Conservation (phyloP, 2,329 filamentous ascomycete species). For the Pseudogymnoascus sp. region DNA sequence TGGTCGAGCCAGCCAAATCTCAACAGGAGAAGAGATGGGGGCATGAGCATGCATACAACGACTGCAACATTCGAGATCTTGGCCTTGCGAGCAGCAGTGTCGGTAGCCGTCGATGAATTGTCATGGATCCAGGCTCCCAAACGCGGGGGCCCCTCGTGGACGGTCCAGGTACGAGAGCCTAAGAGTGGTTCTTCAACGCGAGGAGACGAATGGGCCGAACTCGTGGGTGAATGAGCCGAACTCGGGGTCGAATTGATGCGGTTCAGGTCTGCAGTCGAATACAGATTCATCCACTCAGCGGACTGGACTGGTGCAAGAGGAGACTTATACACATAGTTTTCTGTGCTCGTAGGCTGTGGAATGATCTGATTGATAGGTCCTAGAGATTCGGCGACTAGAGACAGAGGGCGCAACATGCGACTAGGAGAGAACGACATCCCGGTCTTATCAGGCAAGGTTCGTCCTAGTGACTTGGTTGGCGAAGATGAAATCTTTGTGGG, state of each 20-base stretch:
- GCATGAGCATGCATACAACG: slow-evolving; percentile 21
- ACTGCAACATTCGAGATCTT: slow-evolving; percentile 21
- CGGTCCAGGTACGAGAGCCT: neutral
- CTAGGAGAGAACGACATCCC: neutral
- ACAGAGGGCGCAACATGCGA: neutral
- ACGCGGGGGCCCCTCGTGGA: slow-evolving; percentile 15
- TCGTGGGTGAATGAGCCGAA: neutral
- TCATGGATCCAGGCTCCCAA: slow-evolving; percentile 16
- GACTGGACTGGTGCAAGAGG: slow-evolving; percentile 23
- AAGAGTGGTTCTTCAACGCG: neutral
- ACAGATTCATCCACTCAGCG: slow-evolving; percentile 21
- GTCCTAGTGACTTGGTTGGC: neutral
- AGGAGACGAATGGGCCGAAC: neutral
- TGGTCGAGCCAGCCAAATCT: slow-evolving; percentile 20
- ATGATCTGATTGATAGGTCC: neutral
- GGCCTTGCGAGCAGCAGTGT: slow-evolving; percentile 13
- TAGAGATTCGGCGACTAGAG: neutral
- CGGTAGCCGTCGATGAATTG: slow-evolving; percentile 11
- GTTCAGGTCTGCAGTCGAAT: slow-evolving; percentile 18
- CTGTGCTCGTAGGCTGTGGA: neutral
- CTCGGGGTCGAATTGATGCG: slow-evolving; percentile 9
- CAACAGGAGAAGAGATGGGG: slow-evolving; percentile 22
- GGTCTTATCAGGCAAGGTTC: neutral
- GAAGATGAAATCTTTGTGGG: neutral
- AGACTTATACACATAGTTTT: slow-evolving; percentile 22